Base-by-base conservation (phyloP, 331 rosid species). In the Erythrophleum ivorense region DNA sequence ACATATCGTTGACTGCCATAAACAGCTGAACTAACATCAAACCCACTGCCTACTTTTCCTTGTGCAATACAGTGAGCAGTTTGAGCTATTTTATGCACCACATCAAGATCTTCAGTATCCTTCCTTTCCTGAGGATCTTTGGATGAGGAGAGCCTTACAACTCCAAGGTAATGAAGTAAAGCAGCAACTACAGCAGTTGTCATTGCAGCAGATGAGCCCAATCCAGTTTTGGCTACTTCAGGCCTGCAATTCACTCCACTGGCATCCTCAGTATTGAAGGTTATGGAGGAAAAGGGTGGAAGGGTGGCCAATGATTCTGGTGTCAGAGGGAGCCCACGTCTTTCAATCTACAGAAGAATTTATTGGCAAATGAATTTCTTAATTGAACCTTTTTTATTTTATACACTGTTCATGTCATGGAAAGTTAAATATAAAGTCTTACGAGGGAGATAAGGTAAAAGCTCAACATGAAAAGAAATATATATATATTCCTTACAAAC, bases 181-280 rank as follows among this genome's bases (percentile, higher is more conserved):
- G 97, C 91, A 78, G 94, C 97, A 85, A 93, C 99, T 24, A 96
- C 97, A 54, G 98, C 97, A 36, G 97, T 90, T 78, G 99, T 96
- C 99, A 96, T 96, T 29, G 99, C 98, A 0, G 99, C 99, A 80
- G 99, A 96, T 13, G 98, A 96, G 70, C 99, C 99, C 85, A 96
- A 82, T 85, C 99, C 99, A 77, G 99, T 96, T 90, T 96, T 96
- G 60, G 99, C 98, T 62, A 96, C 98, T 90, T 96, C 99, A 73
- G 98, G 99, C 84, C 85, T 92, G 89, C 91, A 76, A 66, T 80
- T 79, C 78, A 78, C 91, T 36, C 82, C 93, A 83, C 76, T 79
- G 71, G 88, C 87, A 70, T 90, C 94, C 85, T 84, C 98, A 7
- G 86, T 83, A 75, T 93, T 96, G 83, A 92, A 92, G 76, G 97